phyloP scores from a whole-genome alignment of 139 green algal species.

The Diplosphaera chodatii region DNA sequence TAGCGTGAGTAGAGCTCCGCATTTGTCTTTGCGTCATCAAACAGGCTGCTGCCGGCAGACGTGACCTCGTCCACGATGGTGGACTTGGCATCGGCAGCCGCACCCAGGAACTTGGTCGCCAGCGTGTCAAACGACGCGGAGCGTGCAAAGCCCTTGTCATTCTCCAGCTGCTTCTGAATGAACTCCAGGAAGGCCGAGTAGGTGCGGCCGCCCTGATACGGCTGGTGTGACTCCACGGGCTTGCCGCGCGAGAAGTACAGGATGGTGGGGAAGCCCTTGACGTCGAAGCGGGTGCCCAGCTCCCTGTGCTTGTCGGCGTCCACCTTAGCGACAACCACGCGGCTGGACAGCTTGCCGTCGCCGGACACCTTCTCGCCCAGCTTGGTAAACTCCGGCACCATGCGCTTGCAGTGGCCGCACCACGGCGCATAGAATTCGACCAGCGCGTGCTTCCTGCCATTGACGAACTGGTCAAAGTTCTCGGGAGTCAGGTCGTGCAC shows the following conservation, averaged over 20 bases:
- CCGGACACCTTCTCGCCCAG: slow-evolving; percentile 52
- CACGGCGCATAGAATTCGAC: slow-evolving; percentile 72
- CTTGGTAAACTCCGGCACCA: slow-evolving; percentile 58
- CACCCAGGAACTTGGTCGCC: slow-evolving; percentile 15
- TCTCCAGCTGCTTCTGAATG: slow-evolving; percentile 57
- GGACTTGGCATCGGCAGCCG: slow-evolving; percentile 6
- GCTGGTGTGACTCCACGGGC: slow-evolving; percentile 17
- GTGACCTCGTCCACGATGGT: slow-evolving; percentile 23
- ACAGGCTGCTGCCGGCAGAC: neutral
- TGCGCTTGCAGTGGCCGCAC: slow-evolving; percentile 60
- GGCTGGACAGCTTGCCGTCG: slow-evolving; percentile 57
- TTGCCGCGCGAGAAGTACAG: slow-evolving; percentile 69
- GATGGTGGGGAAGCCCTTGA: slow-evolving; percentile 80
- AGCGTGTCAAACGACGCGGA: slow-evolving; percentile 50
- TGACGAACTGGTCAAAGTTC: slow-evolving; percentile 60
- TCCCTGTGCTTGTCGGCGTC: slow-evolving; percentile 68
- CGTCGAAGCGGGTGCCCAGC: slow-evolving; percentile 66
- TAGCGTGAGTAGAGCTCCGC: slow-evolving; percentile 64
- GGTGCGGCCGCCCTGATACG: slow-evolving; percentile 58
- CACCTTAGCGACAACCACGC: slow-evolving; percentile 80
- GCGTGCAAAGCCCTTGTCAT: slow-evolving; percentile 56
- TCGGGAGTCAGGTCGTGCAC: slow-evolving; percentile 45
- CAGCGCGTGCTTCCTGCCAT: slow-evolving; percentile 54
- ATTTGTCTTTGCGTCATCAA: slow-evolving; percentile 28
- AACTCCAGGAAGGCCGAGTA: slow-evolving; percentile 58